These are phyloP conservation scores for Chalciporus piperatus DNA, from an alignment of 768 basidiomycete genomes.

Conservation along the genomic window DNA sequence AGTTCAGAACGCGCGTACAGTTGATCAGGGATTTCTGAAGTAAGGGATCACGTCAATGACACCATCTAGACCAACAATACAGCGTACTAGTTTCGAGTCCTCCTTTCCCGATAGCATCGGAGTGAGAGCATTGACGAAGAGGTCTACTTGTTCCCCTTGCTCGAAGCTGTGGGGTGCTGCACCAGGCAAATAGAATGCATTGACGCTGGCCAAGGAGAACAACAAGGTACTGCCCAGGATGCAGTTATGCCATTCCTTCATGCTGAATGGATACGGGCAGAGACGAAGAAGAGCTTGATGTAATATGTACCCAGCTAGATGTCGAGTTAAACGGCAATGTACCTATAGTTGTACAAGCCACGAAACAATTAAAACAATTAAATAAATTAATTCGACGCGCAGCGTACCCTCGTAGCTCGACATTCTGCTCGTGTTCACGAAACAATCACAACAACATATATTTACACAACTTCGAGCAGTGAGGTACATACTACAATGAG, in stretches of 20 bases:
- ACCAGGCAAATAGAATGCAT: conserved; percentile 90
- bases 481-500: too few relatives aligned
- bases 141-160: conserved; percentile 67
- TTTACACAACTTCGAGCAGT: too few relatives aligned
- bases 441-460: too few relatives aligned
- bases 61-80: background rate
- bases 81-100: conserved; percentile 70
- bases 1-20: conserved; percentile 42
- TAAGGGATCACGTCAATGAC: conserved; percentile 5
- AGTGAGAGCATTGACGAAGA: conserved; percentile 86
- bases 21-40: conserved; percentile 86
- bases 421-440: too few relatives aligned
- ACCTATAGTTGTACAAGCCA: too few relatives aligned
- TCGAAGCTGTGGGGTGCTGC: conserved; percentile 85
- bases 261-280: conserved; percentile 8
- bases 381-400: too few relatives aligned
- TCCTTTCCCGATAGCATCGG: conserved; percentile 73
- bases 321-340: too few relatives aligned
- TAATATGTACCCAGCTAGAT: background rate
- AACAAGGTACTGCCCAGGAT: conserved; percentile 20
- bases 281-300: background rate
- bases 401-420: too few relatives aligned
- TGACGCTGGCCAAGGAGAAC: conserved; percentile 17
- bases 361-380: too few relatives aligned
- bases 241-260: conserved; percentile 17